Percentiles rank a stretch among this genome's conserved stretches.
Evolutionary conservation across 2,329 filamentous ascomycete species (phyloP).

Genomic region (Arthrobotrys sinensis): DNA sequence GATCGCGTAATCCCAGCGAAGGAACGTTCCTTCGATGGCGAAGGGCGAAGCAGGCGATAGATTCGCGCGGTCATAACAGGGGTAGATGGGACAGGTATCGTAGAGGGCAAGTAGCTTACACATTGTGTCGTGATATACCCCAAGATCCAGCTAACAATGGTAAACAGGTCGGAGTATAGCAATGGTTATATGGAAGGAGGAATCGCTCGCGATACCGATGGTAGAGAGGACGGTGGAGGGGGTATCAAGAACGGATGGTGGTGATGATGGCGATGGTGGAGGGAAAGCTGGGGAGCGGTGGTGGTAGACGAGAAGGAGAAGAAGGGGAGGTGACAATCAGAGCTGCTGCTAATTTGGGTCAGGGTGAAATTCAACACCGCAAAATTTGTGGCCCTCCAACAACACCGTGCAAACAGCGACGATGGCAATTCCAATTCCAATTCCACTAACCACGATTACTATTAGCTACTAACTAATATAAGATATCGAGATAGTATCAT

Average conservation of each 20-base stretch:
- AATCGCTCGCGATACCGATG: slow-evolving; percentile 52
- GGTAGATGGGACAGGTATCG: slow-evolving; percentile 24
- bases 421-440: not conserved
- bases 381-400: slow-evolving; percentile 32
- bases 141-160: slow-evolving; percentile 43
- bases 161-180: slow-evolving; percentile 11
- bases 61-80: slow-evolving; percentile 37
- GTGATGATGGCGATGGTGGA: slow-evolving; percentile 42
- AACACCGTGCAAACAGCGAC: slow-evolving; percentile 4
- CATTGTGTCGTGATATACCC: slow-evolving; percentile 56
- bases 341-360: slow-evolving; percentile 57
- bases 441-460: no score
- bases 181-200: slow-evolving; percentile 30
- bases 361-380: slow-evolving; percentile 52
- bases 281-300: slow-evolving; percentile 39
- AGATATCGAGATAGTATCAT: no score
- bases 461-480: no score
- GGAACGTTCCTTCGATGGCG: slow-evolving; percentile 17
- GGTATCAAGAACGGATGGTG: slow-evolving; percentile 38
- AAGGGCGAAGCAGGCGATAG: slow-evolving; percentile 40
- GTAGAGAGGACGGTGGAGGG: slow-evolving; percentile 21
- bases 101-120: slow-evolving; percentile 48
- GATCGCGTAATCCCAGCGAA: slow-evolving; percentile 45
- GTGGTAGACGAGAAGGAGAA: slow-evolving; percentile 43
- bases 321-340: slow-evolving; percentile 18